A percentile compares a stretch with the other conserved stretches of the same genome.
Conservation (phyloP, 371 early-diverging fungal species). For the Mucor piriformis region DNA sequence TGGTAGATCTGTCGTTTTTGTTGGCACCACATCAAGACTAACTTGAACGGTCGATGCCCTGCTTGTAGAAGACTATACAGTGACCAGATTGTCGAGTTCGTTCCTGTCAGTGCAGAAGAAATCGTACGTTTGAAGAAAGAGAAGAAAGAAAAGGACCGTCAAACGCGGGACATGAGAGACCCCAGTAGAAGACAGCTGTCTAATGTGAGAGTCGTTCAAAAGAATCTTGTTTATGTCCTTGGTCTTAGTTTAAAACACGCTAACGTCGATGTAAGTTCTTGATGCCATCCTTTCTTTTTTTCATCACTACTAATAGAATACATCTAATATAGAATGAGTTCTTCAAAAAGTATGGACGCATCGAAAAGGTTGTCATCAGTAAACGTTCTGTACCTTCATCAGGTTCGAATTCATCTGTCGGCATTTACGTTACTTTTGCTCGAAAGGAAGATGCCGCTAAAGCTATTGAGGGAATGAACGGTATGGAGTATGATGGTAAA, state of each 20-base stretch:
- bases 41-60: slow-evolving; percentile 91
- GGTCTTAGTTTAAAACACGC: slow-evolving; percentile 85
- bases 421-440: slow-evolving; percentile 90
- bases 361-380: slow-evolving; percentile 86
- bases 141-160: slow-evolving; percentile 87
- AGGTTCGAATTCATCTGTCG: slow-evolving; percentile 51
- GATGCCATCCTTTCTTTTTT: not conserved
- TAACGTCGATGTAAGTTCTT: slow-evolving; percentile 76
- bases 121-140: slow-evolving; percentile 70
- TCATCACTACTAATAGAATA: not conserved
- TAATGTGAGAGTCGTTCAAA: slow-evolving; percentile 92
- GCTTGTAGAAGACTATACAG: slow-evolving; percentile 87
- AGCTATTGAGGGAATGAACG: slow-evolving; percentile 91
- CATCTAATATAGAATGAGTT: slow-evolving; percentile 65
- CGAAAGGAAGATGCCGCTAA: slow-evolving; percentile 88
- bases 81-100: slow-evolving; percentile 89
- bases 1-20: slow-evolving; percentile 97
- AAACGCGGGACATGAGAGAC: slow-evolving; percentile 88
- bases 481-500: slow-evolving; percentile 83
- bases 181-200: slow-evolving; percentile 85
- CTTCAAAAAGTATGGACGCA: slow-evolving; percentile 96
- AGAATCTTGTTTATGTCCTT: slow-evolving; percentile 94
- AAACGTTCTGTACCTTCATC: slow-evolving; percentile 57
- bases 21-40: slow-evolving; percentile 95
- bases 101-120: slow-evolving; percentile 87